These are phyloP conservation scores for Turnera subulata DNA, from an alignment of 345 rosid species.

Conservation along the genomic window DNA sequence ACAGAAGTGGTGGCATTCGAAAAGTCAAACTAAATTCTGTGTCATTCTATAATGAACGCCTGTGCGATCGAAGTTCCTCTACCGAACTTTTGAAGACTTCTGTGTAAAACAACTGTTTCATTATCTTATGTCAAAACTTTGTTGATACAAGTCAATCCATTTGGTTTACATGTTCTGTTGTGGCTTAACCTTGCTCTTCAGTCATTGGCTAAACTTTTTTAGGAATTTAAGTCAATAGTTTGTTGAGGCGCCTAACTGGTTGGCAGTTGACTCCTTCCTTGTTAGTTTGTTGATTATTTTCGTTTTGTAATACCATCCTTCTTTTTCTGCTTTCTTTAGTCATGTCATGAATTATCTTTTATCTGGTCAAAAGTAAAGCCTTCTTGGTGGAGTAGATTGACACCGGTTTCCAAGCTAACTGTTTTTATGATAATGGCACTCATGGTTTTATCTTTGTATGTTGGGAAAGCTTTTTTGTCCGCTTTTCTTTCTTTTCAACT, in stretches of 20 bases:
- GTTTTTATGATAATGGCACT: not conserved
- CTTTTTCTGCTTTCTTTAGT: constrained; percentile 7
- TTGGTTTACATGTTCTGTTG: constrained; percentile 4
- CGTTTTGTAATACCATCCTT: not conserved
- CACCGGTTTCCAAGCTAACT: not conserved
- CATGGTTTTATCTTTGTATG: not conserved
- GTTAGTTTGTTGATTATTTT: constrained; percentile 1
- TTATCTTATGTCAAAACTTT: constrained; percentile 19
- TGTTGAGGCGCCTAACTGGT: constrained; percentile 2
- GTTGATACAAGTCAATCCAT: constrained; percentile 21
- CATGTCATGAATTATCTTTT: constrained; percentile 1
- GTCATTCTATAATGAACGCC: not conserved
- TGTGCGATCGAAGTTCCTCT: not conserved
- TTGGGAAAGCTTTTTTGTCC: too few relatives aligned
- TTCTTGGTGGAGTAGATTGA: not conserved
- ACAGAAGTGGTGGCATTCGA: constrained; percentile 2
- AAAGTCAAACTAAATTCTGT: constrained; percentile 18
- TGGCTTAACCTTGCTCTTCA: not conserved
- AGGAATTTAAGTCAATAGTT: not conserved
- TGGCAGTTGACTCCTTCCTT: too few relatives aligned
- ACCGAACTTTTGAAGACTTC: too few relatives aligned
- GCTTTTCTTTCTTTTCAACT: too few relatives aligned
- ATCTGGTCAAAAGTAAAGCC: too few relatives aligned
- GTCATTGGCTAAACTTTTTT: constrained; percentile 4
- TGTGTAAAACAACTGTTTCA: constrained; percentile 1